These are phyloP conservation scores for Gynochthodes officinalis DNA, from an alignment of 257 asterid species.

Conservation along the genomic window DNA sequence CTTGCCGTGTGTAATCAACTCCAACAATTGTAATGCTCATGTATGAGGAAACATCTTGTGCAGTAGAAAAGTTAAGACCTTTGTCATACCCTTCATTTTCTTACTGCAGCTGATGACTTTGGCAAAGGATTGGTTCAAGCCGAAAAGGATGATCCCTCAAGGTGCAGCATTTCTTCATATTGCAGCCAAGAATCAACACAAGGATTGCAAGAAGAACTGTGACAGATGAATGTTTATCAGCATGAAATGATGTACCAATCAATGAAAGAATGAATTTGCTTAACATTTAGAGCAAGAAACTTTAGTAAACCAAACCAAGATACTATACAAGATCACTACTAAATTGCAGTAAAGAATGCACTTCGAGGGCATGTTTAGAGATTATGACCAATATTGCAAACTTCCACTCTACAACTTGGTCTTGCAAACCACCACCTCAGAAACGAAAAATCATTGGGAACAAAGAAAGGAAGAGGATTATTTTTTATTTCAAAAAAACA, in stretches of 20 bases:
- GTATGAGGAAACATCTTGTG: background rate
- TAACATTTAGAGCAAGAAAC: background rate
- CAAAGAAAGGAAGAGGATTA: background rate
- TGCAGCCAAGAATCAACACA: slow-evolving; percentile 7
- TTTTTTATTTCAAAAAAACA: too few relatives aligned
- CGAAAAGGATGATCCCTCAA: background rate
- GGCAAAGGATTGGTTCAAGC: slow-evolving; percentile 1
- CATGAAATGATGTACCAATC: background rate
- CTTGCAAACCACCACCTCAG: background rate
- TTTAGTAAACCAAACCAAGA: background rate
- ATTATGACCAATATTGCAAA: background rate
- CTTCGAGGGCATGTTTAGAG: background rate
- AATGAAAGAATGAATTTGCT: background rate
- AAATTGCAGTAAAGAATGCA: background rate
- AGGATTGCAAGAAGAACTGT: background rate
- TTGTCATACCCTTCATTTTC: background rate
- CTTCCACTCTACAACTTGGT: too few relatives aligned
- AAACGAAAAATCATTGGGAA: background rate
- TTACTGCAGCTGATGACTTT: background rate
- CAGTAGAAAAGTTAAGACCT: background rate
- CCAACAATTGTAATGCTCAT: background rate
- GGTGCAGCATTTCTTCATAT: background rate
- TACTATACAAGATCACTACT: background rate
- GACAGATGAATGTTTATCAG: slow-evolving; percentile 6
- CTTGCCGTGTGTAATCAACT: background rate